These are phyloP conservation scores for Venturia effusa DNA, from an alignment of 2,329 filamentous ascomycete genomes.

Conservation along the genomic window DNA sequence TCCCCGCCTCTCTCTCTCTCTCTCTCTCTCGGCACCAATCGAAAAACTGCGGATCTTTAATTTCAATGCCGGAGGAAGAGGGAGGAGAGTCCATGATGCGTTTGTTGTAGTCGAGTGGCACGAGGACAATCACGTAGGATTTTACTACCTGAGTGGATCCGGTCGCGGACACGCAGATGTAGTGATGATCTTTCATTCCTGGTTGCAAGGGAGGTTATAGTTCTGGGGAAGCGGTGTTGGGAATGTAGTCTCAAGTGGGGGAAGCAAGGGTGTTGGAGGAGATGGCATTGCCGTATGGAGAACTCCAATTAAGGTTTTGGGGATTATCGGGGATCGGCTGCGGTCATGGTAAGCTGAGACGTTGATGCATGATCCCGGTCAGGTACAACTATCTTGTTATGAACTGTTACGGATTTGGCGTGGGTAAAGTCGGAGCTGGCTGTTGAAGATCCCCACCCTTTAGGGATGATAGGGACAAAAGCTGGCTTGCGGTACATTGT, in stretches of 20 bases:
- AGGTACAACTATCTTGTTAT: too few relatives aligned
- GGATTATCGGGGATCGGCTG: background rate
- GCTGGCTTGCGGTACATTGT: too few relatives aligned
- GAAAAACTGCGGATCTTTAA: background rate
- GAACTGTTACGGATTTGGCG: too few relatives aligned
- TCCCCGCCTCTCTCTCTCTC: background rate
- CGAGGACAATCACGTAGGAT: background rate
- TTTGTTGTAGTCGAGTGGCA: slow-evolving; percentile 7
- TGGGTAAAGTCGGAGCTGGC: too few relatives aligned
- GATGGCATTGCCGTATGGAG: too few relatives aligned
- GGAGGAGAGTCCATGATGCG: background rate
- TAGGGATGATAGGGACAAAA: too few relatives aligned
- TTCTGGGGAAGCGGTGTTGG: too few relatives aligned
- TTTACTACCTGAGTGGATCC: background rate
- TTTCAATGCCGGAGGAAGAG: background rate
- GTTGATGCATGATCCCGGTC: too few relatives aligned
- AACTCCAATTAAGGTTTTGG: background rate
- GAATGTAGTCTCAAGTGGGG: background rate
- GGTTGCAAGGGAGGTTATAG: too few relatives aligned
- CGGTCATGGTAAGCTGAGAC: background rate
- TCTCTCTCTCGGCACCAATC: background rate
- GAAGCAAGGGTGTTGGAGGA: background rate
- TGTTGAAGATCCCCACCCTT: too few relatives aligned
- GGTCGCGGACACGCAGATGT: background rate
- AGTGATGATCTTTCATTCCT: slow-evolving; percentile 1